These are phyloP conservation scores for Pythium sukuiense DNA, from an alignment of 352 stramenopile species.

Conservation along the genomic window DNA sequence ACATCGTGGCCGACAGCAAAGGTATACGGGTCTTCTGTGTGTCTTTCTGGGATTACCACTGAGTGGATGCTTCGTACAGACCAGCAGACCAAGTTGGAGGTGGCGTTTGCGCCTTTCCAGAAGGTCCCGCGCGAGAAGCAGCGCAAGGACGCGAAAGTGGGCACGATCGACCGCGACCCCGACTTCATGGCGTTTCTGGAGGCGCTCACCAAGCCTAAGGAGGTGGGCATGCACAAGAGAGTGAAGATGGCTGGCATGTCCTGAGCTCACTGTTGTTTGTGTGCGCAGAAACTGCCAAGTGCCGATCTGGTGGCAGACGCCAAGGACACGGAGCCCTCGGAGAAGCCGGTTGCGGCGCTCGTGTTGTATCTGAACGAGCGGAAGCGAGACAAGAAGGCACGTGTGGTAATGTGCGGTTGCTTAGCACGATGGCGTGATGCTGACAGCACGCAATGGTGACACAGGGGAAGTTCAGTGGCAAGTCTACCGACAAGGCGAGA, in stretches of 20 bases:
- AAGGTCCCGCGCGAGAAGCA: conserved; percentile 81
- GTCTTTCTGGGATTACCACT: neutral
- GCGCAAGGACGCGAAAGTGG: conserved; percentile 75
- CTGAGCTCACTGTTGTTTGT: neutral
- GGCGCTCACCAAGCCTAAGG: conserved; percentile 58
- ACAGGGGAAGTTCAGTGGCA: conserved; percentile 24
- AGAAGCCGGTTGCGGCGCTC: conserved; percentile 72
- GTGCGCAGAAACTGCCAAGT: conserved; percentile 65
- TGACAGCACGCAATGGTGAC: neutral
- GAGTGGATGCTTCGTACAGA: conserved; percentile 9
- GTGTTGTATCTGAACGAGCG: conserved; percentile 86
- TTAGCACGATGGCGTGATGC: neutral
- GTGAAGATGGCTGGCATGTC: neutral
- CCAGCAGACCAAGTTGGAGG: conserved; percentile 37
- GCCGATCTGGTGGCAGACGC: conserved; percentile 55
- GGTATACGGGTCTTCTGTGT: conserved; percentile 15
- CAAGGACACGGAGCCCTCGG: conserved; percentile 48
- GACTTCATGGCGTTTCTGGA: conserved; percentile 79
- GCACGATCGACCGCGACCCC: conserved; percentile 69
- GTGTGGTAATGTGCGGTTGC: neutral
- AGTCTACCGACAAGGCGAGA: conserved; percentile 16
- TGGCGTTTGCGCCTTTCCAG: conserved; percentile 78
- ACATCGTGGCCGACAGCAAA: conserved; percentile 37
- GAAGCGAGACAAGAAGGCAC: conserved; percentile 60
- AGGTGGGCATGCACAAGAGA: conserved; percentile 35